A percentile compares a stretch with the other conserved stretches of the same genome.
phyloP scores from a whole-genome alignment of 805 yeast species.

The Candida vartiovaarae region DNA sequence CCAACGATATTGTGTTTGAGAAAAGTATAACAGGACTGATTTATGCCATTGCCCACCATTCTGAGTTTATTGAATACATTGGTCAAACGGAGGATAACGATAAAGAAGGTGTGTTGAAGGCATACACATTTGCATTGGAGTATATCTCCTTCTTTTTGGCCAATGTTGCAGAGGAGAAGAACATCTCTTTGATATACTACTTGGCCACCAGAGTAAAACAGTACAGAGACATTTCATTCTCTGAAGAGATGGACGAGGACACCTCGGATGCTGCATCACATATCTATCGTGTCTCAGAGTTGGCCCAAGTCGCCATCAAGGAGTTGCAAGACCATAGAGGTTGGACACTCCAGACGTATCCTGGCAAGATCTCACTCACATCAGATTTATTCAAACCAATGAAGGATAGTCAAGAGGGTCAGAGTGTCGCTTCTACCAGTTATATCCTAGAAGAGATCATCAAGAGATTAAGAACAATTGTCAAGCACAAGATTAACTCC shows the following conservation, averaged over 20 bases:
- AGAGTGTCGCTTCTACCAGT: slow-evolving; percentile 43
- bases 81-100: slow-evolving; percentile 21
- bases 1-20: slow-evolving; percentile 50
- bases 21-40: slow-evolving; percentile 59
- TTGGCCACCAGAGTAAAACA: slow-evolving; percentile 75
- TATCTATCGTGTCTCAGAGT: slow-evolving; percentile 64
- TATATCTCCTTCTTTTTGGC: slow-evolving; percentile 56
- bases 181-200: slow-evolving; percentile 67
- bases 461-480: slow-evolving; percentile 28
- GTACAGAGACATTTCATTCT: slow-evolving; percentile 50
- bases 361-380: slow-evolving; percentile 67
- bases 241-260: slow-evolving; percentile 25
- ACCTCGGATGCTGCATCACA: slow-evolving; percentile 27
- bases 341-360: slow-evolving; percentile 77
- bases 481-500: slow-evolving; percentile 27
- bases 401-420: slow-evolving; percentile 50
- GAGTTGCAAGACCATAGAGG: slow-evolving; percentile 47
- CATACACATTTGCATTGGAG: slow-evolving; percentile 47
- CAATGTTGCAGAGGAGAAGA: slow-evolving; percentile 54
- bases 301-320: slow-evolving; percentile 60
- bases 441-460: slow-evolving; percentile 46
- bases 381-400: slow-evolving; percentile 65
- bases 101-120: slow-evolving; percentile 27
- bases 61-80: slow-evolving; percentile 45
- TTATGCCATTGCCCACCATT: slow-evolving; percentile 69